Base-by-base conservation (phyloP, 345 rosid species). In the Lepidium africanum region DNA sequence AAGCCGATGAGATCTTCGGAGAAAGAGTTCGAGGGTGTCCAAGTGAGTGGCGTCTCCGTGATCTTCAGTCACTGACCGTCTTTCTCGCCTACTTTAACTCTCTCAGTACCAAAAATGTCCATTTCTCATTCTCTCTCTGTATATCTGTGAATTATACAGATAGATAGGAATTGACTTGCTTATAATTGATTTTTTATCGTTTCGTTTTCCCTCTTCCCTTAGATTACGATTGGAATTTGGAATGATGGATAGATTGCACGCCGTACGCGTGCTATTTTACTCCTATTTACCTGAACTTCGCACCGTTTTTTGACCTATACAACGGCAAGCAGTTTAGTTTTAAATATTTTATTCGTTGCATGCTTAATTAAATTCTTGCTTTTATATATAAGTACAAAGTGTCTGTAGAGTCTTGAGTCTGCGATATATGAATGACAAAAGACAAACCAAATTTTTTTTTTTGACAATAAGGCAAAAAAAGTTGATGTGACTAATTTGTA, bases 131-230 rank as follows among this genome's bases (percentile, higher is more conserved):
- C 54, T 49, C 38, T 49, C 59, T 62, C 40, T 37, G 10, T 5
- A 1, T 19, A 32, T 57, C 14, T 39, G 23, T 17, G 33, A 48
- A 46, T 21, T n/a, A 10, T 43, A 62, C 33, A 71, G 75, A 71
- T 16, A 66, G 61, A 41, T 52, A 62, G 63, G 55, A 62, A 16
- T 62, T 62, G 69, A 63, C 30, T 70, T 41, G 45, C 37, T 47
- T 13, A 3, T 47, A 54, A 30, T 46, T 36, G 66, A 37, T 63
- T 23, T 15, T 69, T 50, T 36, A 49, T 66, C 48, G 67, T 50
- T 73, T 73, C 60, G 66, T 65, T 65, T 49, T 72, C 72, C 72
- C 72, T 65, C 77, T 73, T 19, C 16, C 7, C 10, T 50, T 12
- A 42, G 55, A 73, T 30, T 59, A 66, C 77, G 72, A 73, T 50